phyloP scores from a whole-genome alignment of 257 asterid genomes.

The Rhazya stricta region DNA sequence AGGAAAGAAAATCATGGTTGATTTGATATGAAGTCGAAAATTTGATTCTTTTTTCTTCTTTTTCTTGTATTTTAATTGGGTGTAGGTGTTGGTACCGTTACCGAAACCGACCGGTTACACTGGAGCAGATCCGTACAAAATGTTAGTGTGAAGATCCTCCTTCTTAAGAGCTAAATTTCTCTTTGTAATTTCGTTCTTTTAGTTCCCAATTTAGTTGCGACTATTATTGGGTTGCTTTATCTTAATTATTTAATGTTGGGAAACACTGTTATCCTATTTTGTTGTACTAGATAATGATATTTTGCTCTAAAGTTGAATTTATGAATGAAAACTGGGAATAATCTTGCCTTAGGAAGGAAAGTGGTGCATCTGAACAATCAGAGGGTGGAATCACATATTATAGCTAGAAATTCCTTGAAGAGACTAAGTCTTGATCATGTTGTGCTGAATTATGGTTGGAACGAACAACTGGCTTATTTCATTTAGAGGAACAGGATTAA shows the following conservation, averaged over 20 bases:
- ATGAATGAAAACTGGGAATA: neutral
- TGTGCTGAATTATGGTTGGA: neutral
- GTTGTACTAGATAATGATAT: neutral
- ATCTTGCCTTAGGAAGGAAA: neutral
- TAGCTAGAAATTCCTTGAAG: neutral
- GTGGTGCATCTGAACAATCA: neutral
- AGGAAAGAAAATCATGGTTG: neutral
- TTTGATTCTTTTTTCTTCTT: conserved; percentile 5
- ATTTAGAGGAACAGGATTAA: neutral
- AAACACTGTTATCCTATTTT: neutral
- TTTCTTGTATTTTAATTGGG: neutral
- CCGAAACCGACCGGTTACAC: conserved; percentile 88
- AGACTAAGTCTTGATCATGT: neutral
- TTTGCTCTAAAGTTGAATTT: neutral
- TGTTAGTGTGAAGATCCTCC: conserved; percentile 41
- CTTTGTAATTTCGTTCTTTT: neutral
- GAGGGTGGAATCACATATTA: neutral
- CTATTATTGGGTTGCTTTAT: neutral
- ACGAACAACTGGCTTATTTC: neutral
- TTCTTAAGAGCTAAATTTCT: neutral
- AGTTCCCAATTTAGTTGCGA: neutral
- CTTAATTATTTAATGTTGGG: neutral
- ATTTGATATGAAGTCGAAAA: conserved; percentile 1
- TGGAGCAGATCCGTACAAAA: conserved; percentile 93
- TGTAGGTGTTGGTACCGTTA: conserved; percentile 77